Base-by-base conservation (phyloP, 78 protist species). In the Diacronema lutheri region DNA sequence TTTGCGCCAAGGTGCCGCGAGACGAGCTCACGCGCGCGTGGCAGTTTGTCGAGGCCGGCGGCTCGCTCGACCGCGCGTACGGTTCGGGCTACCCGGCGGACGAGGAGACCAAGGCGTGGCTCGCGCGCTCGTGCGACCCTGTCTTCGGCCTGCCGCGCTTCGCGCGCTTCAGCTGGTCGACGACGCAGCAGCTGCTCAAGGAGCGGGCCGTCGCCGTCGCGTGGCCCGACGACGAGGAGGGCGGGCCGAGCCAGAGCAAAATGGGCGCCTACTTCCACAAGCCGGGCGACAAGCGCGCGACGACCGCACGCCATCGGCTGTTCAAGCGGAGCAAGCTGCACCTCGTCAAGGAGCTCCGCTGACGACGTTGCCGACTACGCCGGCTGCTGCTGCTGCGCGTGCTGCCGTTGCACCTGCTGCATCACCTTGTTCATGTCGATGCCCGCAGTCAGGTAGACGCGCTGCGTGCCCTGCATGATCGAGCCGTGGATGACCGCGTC, bases 1-100 rank as follows among this genome's bases (percentile, higher is more conserved):
- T 93, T 29, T 13, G 73, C 50, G 95, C 95, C n/a, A 93, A 93
- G 78, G 90, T 78, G 25, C 29, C 79, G 6, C 90, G 95, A 0
- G 93, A 90, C 44, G n/a, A 7, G 68, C 11, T 61, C 33, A 9
- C 21, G 33, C 6, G 6, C 21, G 0, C 16, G 4, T 26, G 68
- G 33, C 1, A 61, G 1, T 16, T 61, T 10, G 21, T 1, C 29
- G 68, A 61, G 13, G 33, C 1, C 13, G 29, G 21, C 21, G 6
- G 1, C 13, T 1, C 33, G 33, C 13, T 19, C 33, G 68, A 37
- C 57, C 7, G 5, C 40, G 4, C 31, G 46, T 38, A 38, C 31
- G 79, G 74, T 26, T 71, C 81, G 9, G 88, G 88, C n/a, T 85
- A 85, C 38, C 74, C 88, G 65, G 77, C 41, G 16, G 77, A 69